Conservation (phyloP, 2,329 filamentous ascomycete genomes). For the Monilinia vaccinii-corymbosi region DNA sequence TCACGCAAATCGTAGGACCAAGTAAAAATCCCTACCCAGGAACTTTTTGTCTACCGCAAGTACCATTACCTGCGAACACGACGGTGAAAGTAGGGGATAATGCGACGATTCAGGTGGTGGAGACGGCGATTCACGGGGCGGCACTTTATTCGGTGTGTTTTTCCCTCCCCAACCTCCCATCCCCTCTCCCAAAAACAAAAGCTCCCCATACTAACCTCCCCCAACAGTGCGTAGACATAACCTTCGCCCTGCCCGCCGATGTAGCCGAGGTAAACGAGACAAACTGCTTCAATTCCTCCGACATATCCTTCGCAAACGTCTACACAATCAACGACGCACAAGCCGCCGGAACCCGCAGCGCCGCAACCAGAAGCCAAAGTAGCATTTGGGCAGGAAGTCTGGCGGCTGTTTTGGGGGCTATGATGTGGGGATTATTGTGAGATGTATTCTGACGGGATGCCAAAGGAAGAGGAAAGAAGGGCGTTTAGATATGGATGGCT, state of each 20-base stretch:
- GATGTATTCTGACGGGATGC: neutral
- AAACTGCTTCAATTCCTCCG: conserved; percentile 75
- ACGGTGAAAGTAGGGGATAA: conserved; percentile 72
- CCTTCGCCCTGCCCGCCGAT: conserved; percentile 72
- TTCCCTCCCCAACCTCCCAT: neutral
- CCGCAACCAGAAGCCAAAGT: neutral
- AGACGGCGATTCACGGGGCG: conserved; percentile 75
- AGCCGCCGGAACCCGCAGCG: conserved; percentile 4
- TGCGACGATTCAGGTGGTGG: conserved; percentile 83
- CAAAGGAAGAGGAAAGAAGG: neutral
- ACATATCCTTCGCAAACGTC: conserved; percentile 36
- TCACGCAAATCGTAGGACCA: conserved; percentile 78
- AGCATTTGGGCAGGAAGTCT: neutral
- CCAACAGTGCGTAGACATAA: conserved; percentile 85
- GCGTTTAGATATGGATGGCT: neutral
- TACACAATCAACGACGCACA: conserved; percentile 50
- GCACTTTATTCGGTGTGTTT: conserved; percentile 46
- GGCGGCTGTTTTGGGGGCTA: neutral
- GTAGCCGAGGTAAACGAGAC: conserved; percentile 66
- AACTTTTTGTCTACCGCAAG: conserved; percentile 80
- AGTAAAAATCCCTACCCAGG: conserved; percentile 78
- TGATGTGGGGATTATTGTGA: neutral
- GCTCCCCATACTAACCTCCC: neutral
- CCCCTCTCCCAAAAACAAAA: neutral
- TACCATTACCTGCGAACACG: conserved; percentile 67